Base-by-base conservation (phyloP, 2,329 filamentous ascomycete species). In the Neofusicoccum umdonicola region DNA sequence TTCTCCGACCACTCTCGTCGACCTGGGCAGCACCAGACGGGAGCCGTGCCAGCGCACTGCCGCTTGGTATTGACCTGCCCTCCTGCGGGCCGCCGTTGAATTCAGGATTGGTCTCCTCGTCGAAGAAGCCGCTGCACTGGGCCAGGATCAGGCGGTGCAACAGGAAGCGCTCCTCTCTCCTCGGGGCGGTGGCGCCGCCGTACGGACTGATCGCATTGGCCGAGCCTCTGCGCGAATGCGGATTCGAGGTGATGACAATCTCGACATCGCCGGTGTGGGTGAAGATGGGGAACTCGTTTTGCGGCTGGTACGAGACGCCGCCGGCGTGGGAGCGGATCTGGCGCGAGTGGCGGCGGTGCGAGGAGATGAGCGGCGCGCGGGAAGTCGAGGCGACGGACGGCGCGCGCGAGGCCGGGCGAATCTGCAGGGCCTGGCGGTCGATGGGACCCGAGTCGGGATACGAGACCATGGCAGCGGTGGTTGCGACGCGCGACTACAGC, bases 281-380 rank as follows among this genome's bases (percentile, higher is more conserved):
- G 78, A 97, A 98, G 73, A 96, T 81, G 22, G 94, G 94, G 71
- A 97, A 98, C 76, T 97, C 93, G 75, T 97, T 97, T 74, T 91
- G 90, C 47, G 90, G 86, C 27, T 87, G 80, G 72, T 89, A 88
- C 17, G 87, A 85, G 5, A 84, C 81, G 67, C 89, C 89, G 65
- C 92, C 92, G 71, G 90, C 87, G 74, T 95, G 91, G 54, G 92
- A 95, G 67, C 92, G 89, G 74, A 90, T 89, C 72, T 93, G 91
- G 70, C 92, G 88, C 77, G 91, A 90, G 71, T 88, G 84, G 68
- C 88, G 84, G 31, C 72, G 71, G 42, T 57, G 47, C 35, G 63
- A 60, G 27, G 63, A 44, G 73, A 77, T 7, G 80, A 82, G 65
- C 87, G 56, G 56, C 83, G 72, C 88, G 87, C 52, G 75, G 11